These are phyloP conservation scores for Breviolum minutum DNA, from an alignment of 73 alveolate genomes.

Conservation along the genomic window DNA sequence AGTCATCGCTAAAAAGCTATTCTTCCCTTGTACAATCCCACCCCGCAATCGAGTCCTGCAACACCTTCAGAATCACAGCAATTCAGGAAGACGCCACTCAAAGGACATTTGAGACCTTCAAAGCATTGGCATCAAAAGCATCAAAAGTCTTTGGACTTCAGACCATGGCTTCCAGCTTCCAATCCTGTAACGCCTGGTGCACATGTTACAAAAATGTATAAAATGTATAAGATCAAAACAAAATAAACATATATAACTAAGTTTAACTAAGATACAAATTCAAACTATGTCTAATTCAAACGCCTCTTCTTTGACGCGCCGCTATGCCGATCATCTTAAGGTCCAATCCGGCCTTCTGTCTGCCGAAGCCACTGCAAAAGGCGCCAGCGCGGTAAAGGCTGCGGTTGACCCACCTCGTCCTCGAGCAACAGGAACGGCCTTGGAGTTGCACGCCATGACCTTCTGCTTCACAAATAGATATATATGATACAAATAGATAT, in stretches of 20 bases:
- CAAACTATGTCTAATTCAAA: neutral
- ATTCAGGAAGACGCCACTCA: constrained; percentile 75
- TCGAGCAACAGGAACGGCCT: constrained; percentile 81
- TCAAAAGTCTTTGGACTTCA: no score
- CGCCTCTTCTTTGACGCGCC: neutral
- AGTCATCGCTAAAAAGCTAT: neutral
- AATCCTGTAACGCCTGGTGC: no score
- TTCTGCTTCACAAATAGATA: neutral
- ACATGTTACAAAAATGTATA: no score
- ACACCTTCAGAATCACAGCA: constrained; percentile 92
- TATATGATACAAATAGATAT: no score
- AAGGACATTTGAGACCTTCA: constrained; percentile 37
- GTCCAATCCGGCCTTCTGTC: constrained; percentile 28
- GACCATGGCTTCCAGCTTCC: no score
- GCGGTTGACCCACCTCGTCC: constrained; percentile 85
- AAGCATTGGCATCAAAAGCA: no score
- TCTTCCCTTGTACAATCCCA: neutral
- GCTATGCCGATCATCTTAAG: no score
- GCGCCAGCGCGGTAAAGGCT: constrained; percentile 94
- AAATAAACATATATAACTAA: no score
- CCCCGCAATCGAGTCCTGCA: constrained; percentile 33
- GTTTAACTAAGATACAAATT: neutral
- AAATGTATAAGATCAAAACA: neutral
- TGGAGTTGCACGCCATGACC: neutral
- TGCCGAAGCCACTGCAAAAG: constrained; percentile 86